A percentile compares a stretch with the other conserved stretches of the same genome.
Conservation (phyloP, 2,329 filamentous ascomycete genomes). For the Colletotrichum sp. region DNA sequence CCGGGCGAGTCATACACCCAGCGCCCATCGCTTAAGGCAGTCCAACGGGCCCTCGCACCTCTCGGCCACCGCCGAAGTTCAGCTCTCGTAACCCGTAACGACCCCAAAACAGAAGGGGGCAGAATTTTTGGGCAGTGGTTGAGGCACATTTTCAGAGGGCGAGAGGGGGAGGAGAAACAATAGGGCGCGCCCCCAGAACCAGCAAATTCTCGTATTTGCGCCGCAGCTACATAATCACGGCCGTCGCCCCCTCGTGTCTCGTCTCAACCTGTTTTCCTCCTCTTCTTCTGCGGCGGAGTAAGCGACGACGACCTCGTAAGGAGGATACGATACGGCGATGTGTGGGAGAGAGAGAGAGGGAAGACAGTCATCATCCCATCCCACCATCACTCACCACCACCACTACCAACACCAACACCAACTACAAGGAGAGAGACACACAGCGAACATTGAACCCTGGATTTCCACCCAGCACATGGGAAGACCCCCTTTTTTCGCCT, state of each 20-base stretch:
- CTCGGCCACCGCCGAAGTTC: constrained; percentile 1
- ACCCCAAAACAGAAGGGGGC: background rate
- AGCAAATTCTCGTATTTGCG: background rate
- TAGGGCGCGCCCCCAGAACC: background rate
- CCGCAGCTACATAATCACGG: constrained; percentile 10
- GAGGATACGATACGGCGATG: background rate
- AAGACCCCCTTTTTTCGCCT: background rate
- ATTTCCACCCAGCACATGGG: background rate
- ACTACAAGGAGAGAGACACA: background rate
- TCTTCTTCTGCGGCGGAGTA: background rate
- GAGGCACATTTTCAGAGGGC: background rate
- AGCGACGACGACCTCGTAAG: background rate
- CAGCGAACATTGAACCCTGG: background rate
- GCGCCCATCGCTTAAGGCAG: background rate
- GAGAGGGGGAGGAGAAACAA: background rate
- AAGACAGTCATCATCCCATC: background rate
- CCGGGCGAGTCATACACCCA: background rate
- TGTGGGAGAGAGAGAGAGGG: background rate
- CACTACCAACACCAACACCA: background rate
- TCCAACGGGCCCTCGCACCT: background rate
- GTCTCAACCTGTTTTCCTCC: background rate
- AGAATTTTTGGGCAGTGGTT: background rate
- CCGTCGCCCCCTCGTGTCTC: background rate
- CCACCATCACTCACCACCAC: background rate
- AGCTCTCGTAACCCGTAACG: background rate